Conservation (phyloP, 2,329 filamentous ascomycete genomes). For the Ceratocystis eucalypticola region DNA sequence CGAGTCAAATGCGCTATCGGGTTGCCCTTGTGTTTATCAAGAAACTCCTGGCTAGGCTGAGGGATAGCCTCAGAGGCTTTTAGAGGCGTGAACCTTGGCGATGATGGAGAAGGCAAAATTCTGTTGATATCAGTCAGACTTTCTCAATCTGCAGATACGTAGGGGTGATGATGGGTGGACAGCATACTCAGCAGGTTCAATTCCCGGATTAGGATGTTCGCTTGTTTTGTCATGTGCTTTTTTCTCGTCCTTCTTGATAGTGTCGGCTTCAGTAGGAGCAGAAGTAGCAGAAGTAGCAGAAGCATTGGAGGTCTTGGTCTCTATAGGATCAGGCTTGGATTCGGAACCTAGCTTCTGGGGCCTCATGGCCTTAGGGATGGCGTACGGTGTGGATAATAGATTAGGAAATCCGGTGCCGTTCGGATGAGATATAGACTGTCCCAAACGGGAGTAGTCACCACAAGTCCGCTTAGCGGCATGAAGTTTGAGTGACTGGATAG, state of each 20-base stretch:
- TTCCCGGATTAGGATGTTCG: too few species aligned
- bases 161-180: background rate
- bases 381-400: background rate
- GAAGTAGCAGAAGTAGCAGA: too few species aligned
- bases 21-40: background rate
- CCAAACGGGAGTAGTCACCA: conserved; percentile 27
- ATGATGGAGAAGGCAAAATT: background rate
- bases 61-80: background rate
- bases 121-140: background rate
- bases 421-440: background rate
- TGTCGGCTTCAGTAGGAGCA: too few species aligned
- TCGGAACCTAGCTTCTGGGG: background rate
- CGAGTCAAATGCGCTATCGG: conserved; percentile 7
- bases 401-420: background rate
- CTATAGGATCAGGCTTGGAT: background rate
- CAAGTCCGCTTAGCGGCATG: conserved; percentile 35
- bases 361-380: background rate
- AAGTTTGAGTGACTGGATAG: conserved; percentile 31
- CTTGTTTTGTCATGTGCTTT: too few species aligned
- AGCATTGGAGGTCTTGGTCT: background rate
- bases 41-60: background rate
- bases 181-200: too few species aligned
- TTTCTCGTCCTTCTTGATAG: too few species aligned
- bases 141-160: background rate
- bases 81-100: background rate